Base-by-base conservation (phyloP, 2,329 filamentous ascomycete species). In the Lasiodiplodia sp. region DNA sequence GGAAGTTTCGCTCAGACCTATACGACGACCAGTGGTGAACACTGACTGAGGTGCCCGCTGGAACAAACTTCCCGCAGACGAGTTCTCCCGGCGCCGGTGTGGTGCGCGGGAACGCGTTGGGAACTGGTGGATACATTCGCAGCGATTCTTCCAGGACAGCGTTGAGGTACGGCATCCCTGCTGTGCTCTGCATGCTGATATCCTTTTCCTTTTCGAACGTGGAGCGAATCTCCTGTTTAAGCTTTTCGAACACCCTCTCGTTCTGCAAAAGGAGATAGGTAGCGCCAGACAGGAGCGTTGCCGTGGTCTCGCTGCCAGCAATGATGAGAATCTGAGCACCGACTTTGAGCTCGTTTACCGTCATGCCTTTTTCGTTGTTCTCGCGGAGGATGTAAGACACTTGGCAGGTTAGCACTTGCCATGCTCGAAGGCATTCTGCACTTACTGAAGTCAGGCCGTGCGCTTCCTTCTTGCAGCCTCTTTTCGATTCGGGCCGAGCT, bases 241-340 rank as follows among this genome's bases (percentile, higher is more conserved):
- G 55, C n/a, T 21, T 44, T 10, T 47, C 37, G 18, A 51, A n/a
- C 12, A 18, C 40, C 10, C 1, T n/a, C 21, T 31, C 16, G 23
- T 70, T 51, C 28, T 49, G 57, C 14, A 80, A 69, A 0, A 85
- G 73, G 1, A 78, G 73, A 56, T 77, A 83, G 0, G 78, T 78
- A 0, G 75, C 72, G 2, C 80, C 81, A 0, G 75, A 72, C 2
- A 83, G 70, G 10, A 77, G 70, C 0, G 80, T 79, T 1, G 81
- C 80, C 0, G 80, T 82, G 1, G 81, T 83, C 56, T 83, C 80
- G 1, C 75, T 78, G 0, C 81, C 82, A 2, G 76, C 81, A 21
- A 78, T 71, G 12, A 80, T 74, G 28, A 51, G 47, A 16, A 23
- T 25, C n/a, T 52, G 49, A 11, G 37, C 37, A 10, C 49, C 21